Conservation (phyloP, 352 stramenopile species). For the Pythium periplocum region DNA sequence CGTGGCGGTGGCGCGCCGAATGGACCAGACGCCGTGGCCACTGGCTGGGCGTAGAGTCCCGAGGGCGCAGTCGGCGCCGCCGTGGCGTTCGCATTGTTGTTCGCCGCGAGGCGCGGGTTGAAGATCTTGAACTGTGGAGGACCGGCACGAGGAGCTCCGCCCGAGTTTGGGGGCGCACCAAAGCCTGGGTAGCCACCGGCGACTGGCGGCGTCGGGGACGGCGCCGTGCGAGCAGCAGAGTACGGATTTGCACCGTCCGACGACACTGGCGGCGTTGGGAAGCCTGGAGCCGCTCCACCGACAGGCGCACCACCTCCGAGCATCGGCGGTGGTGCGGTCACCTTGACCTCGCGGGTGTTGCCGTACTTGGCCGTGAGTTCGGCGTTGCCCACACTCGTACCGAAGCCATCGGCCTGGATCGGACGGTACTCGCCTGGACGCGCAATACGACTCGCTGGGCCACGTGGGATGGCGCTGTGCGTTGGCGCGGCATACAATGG, state of each 20-base stretch:
- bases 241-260: constrained; percentile 52
- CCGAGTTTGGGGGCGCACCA: constrained; percentile 22
- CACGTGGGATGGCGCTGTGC: constrained; percentile 76
- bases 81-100: constrained; percentile 18
- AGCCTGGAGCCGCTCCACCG: constrained; percentile 1
- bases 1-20: constrained; percentile 20
- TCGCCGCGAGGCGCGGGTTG: constrained; percentile 62
- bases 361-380: constrained; percentile 87
- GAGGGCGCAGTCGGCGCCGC: constrained; percentile 11
- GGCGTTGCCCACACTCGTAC: constrained; percentile 85
- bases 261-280: constrained; percentile 2
- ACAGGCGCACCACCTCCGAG: constrained; percentile 13
- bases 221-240: constrained; percentile 27
- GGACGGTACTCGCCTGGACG: constrained; percentile 64
- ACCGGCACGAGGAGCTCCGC: constrained; percentile 3
- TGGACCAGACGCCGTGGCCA: constrained; percentile 9
- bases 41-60: constrained; percentile 3
- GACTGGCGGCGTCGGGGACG: constrained; percentile 9
- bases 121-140: constrained; percentile 87
- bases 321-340: constrained; percentile 64
- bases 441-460: constrained; percentile 41
- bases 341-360: constrained; percentile 79
- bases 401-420: constrained; percentile 87
- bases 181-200: constrained; percentile 33
- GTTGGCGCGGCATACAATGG: constrained; percentile 72